phyloP scores from a whole-genome alignment of 2,329 filamentous ascomycete genomes.

The Phaeosphaeriaceae sp. region DNA sequence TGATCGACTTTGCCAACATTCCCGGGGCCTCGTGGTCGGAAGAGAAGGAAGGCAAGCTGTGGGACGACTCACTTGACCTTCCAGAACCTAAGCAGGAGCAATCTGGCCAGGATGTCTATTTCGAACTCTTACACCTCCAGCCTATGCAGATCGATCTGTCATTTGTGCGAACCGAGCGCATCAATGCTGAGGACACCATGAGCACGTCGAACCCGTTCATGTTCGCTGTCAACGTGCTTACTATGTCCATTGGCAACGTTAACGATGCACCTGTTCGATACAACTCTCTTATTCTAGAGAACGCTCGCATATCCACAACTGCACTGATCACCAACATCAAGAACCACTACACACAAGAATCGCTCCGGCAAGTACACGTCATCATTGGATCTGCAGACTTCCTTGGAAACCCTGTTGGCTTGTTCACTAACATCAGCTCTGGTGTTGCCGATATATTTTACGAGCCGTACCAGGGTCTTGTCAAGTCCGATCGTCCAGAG shows the following conservation, averaged over 20 bases:
- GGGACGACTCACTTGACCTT: slow-evolving; percentile 87
- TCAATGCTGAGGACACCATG: slow-evolving; percentile 95
- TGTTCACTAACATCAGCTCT: slow-evolving; percentile 98
- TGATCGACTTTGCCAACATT: slow-evolving; percentile 93
- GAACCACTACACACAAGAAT: slow-evolving; percentile 96
- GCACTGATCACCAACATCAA: slow-evolving; percentile 85
- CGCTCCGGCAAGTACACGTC: slow-evolving; percentile 94
- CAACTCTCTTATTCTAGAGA: slow-evolving; percentile 93
- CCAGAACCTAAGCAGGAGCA: slow-evolving; percentile 88
- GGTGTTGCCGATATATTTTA: slow-evolving; percentile 99
- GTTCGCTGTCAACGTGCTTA: slow-evolving; percentile 98
- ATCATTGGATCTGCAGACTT: slow-evolving; percentile 97
- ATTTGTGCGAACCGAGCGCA: slow-evolving; percentile 93
- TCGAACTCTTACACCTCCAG: slow-evolving; percentile 94
- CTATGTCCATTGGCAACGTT: slow-evolving; percentile 99
- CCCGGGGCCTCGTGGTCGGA: slow-evolving; percentile 88
- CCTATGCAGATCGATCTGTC: slow-evolving; percentile 98
- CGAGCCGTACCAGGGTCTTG: slow-evolving; percentile 96
- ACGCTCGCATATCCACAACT: slow-evolving; percentile 86
- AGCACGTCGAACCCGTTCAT: slow-evolving; percentile 90
- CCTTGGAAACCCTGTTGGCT: slow-evolving; percentile 92
- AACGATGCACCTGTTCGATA: slow-evolving; percentile 95
- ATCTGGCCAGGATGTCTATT: slow-evolving; percentile 93
- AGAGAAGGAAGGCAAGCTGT: slow-evolving; percentile 82
- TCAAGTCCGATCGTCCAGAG: slow-evolving; percentile 94